Conservation (phyloP, 2,329 filamentous ascomycete species). For the Paecilomyces sp. region DNA sequence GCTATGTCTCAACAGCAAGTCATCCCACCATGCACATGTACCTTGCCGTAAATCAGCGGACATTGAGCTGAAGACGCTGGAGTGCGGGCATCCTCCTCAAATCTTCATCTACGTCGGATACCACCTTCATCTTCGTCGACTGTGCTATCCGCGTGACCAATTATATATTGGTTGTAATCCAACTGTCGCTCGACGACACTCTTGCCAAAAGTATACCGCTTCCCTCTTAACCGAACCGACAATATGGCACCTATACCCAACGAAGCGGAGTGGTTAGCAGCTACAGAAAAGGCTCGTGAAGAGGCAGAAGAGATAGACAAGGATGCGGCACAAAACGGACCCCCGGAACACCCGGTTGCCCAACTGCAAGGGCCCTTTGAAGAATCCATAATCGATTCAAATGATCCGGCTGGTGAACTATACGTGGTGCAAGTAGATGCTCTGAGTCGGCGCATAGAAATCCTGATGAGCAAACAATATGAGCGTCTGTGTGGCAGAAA, state of each 20-base stretch:
- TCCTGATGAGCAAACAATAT: slow-evolving; percentile 62
- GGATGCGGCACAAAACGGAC: slow-evolving; percentile 6
- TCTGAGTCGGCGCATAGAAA: slow-evolving; percentile 51
- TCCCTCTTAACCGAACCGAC: background rate
- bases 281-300: slow-evolving; percentile 6
- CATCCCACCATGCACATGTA: background rate
- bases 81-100: background rate
- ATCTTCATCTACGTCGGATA: background rate
- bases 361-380: slow-evolving; percentile 39
- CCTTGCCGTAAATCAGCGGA: background rate
- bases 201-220: background rate
- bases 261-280: slow-evolving; percentile 8
- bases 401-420: slow-evolving; percentile 13
- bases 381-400: slow-evolving; percentile 37
- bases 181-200: background rate
- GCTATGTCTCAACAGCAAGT: background rate
- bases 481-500: slow-evolving; percentile 64
- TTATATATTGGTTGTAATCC: background rate
- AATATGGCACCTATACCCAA: slow-evolving; percentile 5
- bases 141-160: background rate
- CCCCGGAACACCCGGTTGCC: slow-evolving; percentile 33
- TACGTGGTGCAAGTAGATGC: slow-evolving; percentile 31
- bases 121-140: background rate
- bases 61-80: background rate
- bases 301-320: slow-evolving; percentile 1